phyloP scores from a whole-genome alignment of 345 rosid species.

The Gossypium herbaceum region DNA sequence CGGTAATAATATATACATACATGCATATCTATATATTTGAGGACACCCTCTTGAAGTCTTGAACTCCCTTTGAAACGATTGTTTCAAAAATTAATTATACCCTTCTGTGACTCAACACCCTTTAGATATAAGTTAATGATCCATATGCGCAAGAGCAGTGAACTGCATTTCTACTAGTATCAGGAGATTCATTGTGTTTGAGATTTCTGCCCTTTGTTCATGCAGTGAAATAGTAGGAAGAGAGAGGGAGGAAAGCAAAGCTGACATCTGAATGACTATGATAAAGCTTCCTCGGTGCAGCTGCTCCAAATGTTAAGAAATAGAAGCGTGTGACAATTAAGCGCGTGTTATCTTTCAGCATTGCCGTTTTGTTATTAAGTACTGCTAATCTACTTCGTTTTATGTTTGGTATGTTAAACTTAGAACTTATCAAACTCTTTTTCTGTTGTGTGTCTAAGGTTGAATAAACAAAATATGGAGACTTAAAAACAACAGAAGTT shows the following conservation, averaged over 20 bases:
- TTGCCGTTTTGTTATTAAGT: background rate
- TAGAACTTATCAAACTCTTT: background rate
- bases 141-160: no score
- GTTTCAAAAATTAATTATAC: slow-evolving; percentile 22
- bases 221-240: slow-evolving; percentile 4
- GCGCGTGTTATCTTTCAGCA: background rate
- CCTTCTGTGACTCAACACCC: slow-evolving; percentile 19
- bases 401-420: background rate
- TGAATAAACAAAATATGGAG: background rate
- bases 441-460: background rate
- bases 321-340: no score
- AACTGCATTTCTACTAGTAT: background rate
- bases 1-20: no score
- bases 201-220: background rate
- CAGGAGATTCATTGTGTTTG: background rate
- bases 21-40: no score
- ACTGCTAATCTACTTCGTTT: background rate
- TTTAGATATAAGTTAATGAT: background rate
- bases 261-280: background rate
- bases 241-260: background rate
- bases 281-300: background rate
- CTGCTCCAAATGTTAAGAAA: background rate
- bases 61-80: slow-evolving; percentile 36
- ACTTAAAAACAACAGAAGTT: no score
- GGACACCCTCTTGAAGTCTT: no score